Base-by-base conservation (phyloP, 2,329 filamentous ascomycete genomes). In the Pyricularia sp. region DNA sequence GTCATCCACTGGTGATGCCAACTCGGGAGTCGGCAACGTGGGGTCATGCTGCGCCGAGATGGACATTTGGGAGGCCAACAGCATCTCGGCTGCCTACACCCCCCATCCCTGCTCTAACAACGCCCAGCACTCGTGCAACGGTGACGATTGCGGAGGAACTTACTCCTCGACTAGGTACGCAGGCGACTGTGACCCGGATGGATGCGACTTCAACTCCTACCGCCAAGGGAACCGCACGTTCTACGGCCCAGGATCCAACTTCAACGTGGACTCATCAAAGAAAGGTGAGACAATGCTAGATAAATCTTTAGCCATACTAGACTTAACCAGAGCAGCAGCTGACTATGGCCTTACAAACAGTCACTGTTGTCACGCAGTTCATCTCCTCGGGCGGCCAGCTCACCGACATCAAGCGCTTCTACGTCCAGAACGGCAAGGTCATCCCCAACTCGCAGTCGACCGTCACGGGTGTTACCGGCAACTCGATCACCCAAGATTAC, bases 181-280 rank as follows among this genome's bases (percentile, higher is more conserved):
- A 30, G 86, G 86, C 64, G 75, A 82, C 66, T 89, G 87, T 73
- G 87, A 89, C 73, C 84, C 85, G 67, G 85, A 88, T 70, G 87
- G 87, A 55, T 89, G 87, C 71, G 87, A 88, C 73, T 88, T 87
- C 81, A 88, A 88, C 81, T 73, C 81, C 53, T 89, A 83, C 82
- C 86, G 86, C 72, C 79, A 84, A 79, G 87, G 87, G 67, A 81
- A 85, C 75, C 78, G 77, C 66, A 76, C 75, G 73, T 89, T 88
- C 79, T 89, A 84, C 77, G 87, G 86, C 64, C 70, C 80, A 0
- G 79, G 79, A 28, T 22, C 63, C 1, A 35, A 22, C 68, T 78
- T 78, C 72, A 85, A 77, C 63, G 76, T 89, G 69, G 82, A 88
- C 72, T 86, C 85, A 65, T 81, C 74, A 67, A 77, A 79, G 71